phyloP scores from a whole-genome alignment of 2,329 filamentous ascomycete species.

The Aspergillus novofumigatus region DNA sequence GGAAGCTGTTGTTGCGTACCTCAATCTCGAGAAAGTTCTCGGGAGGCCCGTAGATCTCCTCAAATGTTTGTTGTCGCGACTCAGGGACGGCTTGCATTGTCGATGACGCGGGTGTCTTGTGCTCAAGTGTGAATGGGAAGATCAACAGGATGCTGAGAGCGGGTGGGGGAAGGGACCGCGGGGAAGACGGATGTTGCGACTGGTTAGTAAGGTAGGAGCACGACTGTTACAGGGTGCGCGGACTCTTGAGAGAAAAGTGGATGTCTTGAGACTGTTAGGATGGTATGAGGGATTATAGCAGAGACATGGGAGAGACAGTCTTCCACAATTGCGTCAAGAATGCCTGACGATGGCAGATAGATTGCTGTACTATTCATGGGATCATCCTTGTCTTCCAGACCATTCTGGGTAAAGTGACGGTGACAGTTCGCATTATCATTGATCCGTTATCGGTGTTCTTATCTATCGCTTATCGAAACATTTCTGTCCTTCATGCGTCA shows the following conservation, averaged over 20 bases:
- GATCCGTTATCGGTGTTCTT: not conserved
- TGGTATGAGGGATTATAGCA: not conserved
- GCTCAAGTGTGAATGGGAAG: not conserved
- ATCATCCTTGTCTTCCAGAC: not conserved
- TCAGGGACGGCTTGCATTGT: conserved; percentile 62
- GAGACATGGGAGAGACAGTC: not conserved
- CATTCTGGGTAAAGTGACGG: not conserved
- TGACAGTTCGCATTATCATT: not conserved
- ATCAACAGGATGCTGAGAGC: not conserved
- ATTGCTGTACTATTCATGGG: not conserved
- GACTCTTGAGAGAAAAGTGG: too few relatives aligned
- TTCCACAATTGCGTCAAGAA: not conserved
- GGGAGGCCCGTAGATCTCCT: conserved; percentile 97
- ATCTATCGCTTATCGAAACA: not conserved
- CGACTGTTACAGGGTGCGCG: not conserved
- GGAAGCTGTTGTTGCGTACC: conserved; percentile 47
- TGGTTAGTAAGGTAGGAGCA: not conserved
- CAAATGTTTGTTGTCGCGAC: conserved; percentile 85
- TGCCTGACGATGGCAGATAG: not conserved
- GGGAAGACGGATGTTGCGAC: conserved; percentile 4
- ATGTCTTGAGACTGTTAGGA: not conserved
- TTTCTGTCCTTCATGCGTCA: too few relatives aligned
- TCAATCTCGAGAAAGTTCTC: conserved; percentile 99
- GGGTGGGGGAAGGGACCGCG: conserved; percentile 5
- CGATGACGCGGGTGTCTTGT: not conserved